Percentiles rank a stretch among this genome's conserved stretches.
These are phyloP conservation scores for Psilocybe subaeruginosa DNA, from an alignment of 768 basidiomycete species.

Conservation along the genomic window DNA sequence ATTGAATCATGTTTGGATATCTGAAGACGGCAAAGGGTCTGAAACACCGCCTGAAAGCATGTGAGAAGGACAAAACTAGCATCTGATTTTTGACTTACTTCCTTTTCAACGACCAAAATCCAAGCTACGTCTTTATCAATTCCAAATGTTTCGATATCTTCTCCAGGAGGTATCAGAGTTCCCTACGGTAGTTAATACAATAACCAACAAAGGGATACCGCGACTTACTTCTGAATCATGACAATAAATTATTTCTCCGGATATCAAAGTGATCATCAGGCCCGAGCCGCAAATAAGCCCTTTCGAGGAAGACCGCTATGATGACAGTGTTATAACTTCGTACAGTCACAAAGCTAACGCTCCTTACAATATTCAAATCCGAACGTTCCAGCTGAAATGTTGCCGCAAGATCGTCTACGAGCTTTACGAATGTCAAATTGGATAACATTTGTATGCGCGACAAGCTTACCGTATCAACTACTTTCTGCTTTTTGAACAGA, in stretches of 20 bases:
- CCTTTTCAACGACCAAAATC: conserved; percentile 94
- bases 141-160: conserved; percentile 69
- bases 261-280: conserved; percentile 57
- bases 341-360: background rate
- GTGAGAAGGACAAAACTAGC: background rate
- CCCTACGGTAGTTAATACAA: conserved; percentile 46
- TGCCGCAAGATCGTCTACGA: conserved; percentile 89
- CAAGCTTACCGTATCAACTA: conserved; percentile 70
- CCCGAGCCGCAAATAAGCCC: conserved; percentile 80
- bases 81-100: conserved; percentile 47
- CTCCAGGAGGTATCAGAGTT: conserved; percentile 74
- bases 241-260: conserved; percentile 52
- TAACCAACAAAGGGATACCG: background rate
- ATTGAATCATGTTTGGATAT: conserved; percentile 52
- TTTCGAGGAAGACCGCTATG: conserved; percentile 87
- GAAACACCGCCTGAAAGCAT: conserved; percentile 85
- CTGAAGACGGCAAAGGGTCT: conserved; percentile 69
- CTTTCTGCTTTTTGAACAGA: conserved; percentile 77
- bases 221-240: conserved; percentile 61
- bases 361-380: conserved; percentile 77
- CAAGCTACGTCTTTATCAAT: conserved; percentile 60
- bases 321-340: conserved; percentile 9
- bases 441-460: background rate
- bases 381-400: conserved; percentile 74
- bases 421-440: conserved; percentile 40